A percentile compares a stretch with the other conserved stretches of the same genome.
phyloP scores from a whole-genome alignment of 1,284 basidiomycete species.

The Moesziomyces globuligerus region DNA sequence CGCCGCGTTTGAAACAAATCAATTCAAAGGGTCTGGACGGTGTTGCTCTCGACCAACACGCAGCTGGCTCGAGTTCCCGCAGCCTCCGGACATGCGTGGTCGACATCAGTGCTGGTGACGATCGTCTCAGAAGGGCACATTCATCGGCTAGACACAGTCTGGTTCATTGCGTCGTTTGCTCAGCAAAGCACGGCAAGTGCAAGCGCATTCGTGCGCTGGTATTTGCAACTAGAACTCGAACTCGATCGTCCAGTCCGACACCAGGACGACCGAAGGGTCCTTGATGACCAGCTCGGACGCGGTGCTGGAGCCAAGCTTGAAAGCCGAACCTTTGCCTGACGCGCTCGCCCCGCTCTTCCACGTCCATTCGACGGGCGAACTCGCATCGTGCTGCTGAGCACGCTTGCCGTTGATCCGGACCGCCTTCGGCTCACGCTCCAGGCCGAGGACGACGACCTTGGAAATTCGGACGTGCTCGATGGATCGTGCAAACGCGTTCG shows the following conservation, averaged over 20 bases:
- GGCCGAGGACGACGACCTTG: slow-evolving; percentile 60
- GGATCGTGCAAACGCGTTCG: slow-evolving; percentile 53
- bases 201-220: neutral
- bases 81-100: no score
- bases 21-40: no score
- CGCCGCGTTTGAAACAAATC: no score
- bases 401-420: slow-evolving; percentile 33
- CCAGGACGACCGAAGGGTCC: slow-evolving; percentile 53
- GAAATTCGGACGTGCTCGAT: slow-evolving; percentile 59
- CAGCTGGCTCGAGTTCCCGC: no score
- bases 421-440: slow-evolving; percentile 43
- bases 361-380: slow-evolving; percentile 32
- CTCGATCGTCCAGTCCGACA: slow-evolving; percentile 55
- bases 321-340: slow-evolving; percentile 23
- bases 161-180: no score
- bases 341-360: slow-evolving; percentile 44
- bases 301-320: slow-evolving; percentile 21
- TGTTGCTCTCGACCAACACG: no score
- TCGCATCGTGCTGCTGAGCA: slow-evolving; percentile 9
- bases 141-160: no score
- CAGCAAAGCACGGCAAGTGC: no score
- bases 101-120: no score
- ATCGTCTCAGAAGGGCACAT: no score
- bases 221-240: slow-evolving; percentile 27
- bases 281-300: slow-evolving; percentile 58